Conservation (phyloP, 371 early-diverging fungal species). For the Smittium culicis region DNA sequence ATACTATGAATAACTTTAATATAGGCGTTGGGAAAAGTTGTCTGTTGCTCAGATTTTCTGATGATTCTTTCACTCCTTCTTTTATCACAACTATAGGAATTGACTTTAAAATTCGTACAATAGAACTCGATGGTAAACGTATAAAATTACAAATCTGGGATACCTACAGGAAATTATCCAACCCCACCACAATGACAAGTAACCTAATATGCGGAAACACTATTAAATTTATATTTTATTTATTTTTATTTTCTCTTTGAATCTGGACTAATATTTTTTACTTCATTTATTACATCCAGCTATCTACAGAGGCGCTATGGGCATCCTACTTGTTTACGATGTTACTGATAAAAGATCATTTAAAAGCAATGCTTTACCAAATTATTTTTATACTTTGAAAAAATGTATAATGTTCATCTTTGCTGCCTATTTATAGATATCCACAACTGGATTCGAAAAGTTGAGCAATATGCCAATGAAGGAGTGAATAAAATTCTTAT, state of each 20-base stretch:
- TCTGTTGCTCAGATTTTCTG: constrained; percentile 88
- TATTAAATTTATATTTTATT: not conserved
- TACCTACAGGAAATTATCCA: constrained; percentile 99
- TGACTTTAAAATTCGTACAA: constrained; percentile 99
- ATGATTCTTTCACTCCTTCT: constrained; percentile 96
- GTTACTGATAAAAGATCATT: constrained; percentile 96
- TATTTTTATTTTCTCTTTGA: not conserved
- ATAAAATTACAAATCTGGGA: constrained; percentile 99
- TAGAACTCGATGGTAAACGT: constrained; percentile 93
- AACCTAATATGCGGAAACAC: constrained; percentile 11
- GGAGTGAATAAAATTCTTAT: constrained; percentile 96
- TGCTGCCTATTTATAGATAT: constrained; percentile 46
- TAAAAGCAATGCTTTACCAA: constrained; percentile 46
- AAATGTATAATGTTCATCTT: not conserved
- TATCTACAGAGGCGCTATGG: constrained; percentile 99
- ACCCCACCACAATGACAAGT: constrained; percentile 97
- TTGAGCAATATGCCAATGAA: constrained; percentile 92
- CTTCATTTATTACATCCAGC: constrained; percentile 37
- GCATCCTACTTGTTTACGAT: constrained; percentile 98
- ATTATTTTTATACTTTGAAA: constrained; percentile 1
- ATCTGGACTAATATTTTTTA: too few relatives aligned
- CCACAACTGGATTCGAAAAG: constrained; percentile 96
- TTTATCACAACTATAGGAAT: constrained; percentile 99
- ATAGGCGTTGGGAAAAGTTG: constrained; percentile 98
- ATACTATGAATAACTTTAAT: too few relatives aligned